Base-by-base conservation (phyloP, 2,329 filamentous ascomycete genomes). In the Colletotrichum chrysophilum region DNA sequence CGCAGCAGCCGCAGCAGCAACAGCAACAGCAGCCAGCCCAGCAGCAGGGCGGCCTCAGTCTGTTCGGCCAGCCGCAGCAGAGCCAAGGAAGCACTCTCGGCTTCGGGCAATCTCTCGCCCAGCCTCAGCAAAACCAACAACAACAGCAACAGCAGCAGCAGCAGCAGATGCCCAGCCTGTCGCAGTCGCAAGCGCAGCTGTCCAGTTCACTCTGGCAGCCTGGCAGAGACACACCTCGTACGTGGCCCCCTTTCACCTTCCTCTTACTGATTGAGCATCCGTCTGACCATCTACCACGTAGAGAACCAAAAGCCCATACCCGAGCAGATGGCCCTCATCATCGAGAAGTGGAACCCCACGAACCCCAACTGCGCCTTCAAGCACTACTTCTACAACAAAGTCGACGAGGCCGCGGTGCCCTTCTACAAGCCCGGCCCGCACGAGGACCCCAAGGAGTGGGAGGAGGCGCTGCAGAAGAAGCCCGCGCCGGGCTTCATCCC, bases 321-420 rank as follows among this genome's bases (percentile, higher is more conserved):
- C 24, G 93, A 96, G 73, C 94, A 96, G 83, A 94, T 96, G 83
- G 88, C 89, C 76, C 88, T 92, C 30, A 89, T 97, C 55, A 87
- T 91, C 68, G 88, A 91, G 76, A 96, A 96, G 85, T 97, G 95
- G 95, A 89, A 94, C 76, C 92, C 94, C 2, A 84, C 88, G 30
- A 90, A 89, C 82, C 89, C 91, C 26, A 92, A 91, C 81, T 96
- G 94, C 80, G 91, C 91, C 32, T 95, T 97, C 86, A 94, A 95
- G 83, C 89, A 94, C 81, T 96, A 96, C 87, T 95, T 97, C 83
- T 97, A 97, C 89, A 97, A 97, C 86, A 92, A 94, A 78, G 94
- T 96, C 77, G 93, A 94, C 77, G 91, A 94, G 80, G 90, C 91
- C 68, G 90, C 91, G 81, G 93, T 94, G n/a, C 94, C 94, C 13